phyloP scores from a whole-genome alignment of 1,139 yeast genomes.

The Nakaseomyces glabratus region DNA sequence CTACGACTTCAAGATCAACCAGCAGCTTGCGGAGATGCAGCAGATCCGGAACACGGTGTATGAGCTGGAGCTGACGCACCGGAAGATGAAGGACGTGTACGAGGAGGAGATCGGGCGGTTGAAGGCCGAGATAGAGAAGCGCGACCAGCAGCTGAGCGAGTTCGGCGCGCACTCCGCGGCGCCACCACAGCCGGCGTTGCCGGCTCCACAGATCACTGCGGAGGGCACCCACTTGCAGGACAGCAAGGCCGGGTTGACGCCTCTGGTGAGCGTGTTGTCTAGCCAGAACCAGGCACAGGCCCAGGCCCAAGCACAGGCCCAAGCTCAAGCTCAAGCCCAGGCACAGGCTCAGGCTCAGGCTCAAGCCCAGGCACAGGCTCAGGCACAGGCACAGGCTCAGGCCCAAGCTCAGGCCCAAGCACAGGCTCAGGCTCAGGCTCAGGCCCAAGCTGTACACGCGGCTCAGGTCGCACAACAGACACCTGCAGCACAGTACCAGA shows the following conservation, averaged over 20 bases:
- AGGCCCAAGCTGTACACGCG: too few species aligned
- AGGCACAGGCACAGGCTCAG: too few species aligned
- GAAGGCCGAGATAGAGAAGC: conserved; percentile 74
- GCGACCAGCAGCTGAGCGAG: conserved; percentile 50
- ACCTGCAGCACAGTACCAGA: too few species aligned
- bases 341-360: too few species aligned
- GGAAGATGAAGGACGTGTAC: conserved; percentile 91
- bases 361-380: too few species aligned
- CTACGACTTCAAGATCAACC: conserved; percentile 80
- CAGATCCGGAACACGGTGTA: conserved; percentile 90
- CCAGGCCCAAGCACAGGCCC: too few species aligned
- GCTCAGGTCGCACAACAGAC: too few species aligned
- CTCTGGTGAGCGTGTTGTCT: conserved; percentile 3
- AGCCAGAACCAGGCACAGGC: background rate
- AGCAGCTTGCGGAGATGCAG: conserved; percentile 90
- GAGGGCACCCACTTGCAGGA: background rate
- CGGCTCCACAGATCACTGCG: background rate
- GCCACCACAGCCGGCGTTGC: conserved; percentile 17
- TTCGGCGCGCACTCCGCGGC: conserved; percentile 32
- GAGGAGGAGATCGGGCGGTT: conserved; percentile 85
- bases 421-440: too few species aligned
- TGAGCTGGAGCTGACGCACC: conserved; percentile 88
- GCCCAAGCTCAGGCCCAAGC: too few species aligned
- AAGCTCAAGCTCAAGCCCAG: too few species aligned
- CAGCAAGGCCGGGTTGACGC: conserved; percentile 4